These are phyloP conservation scores for Solanum raphanifolium DNA, from an alignment of 257 asterid genomes.

Conservation along the genomic window DNA sequence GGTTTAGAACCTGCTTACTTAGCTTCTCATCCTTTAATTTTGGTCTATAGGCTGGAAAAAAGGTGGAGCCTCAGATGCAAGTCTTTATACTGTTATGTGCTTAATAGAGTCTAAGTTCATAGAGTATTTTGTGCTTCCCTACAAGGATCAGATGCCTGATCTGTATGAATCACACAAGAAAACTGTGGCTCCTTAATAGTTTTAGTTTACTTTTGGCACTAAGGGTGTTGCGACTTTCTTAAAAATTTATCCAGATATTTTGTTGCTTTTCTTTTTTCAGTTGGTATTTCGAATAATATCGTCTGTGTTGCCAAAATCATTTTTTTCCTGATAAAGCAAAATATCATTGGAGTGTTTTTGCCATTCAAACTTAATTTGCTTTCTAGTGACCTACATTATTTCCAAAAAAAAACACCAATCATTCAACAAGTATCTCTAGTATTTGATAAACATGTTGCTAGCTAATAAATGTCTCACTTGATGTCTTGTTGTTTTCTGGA, in stretches of 20 bases:
- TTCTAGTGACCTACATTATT: neutral
- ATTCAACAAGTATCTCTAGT: neutral
- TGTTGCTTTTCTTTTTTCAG: no score
- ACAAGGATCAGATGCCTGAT: conserved; percentile 4
- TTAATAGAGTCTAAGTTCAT: neutral
- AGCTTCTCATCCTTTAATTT: neutral
- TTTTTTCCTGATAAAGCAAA: neutral
- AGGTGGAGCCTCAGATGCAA: conserved; percentile 1
- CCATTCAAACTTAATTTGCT: neutral
- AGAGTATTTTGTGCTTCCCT: neutral
- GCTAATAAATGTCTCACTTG: neutral
- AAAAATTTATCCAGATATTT: no score
- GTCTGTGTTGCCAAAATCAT: neutral
- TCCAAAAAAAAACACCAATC: neutral
- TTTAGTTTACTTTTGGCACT: neutral
- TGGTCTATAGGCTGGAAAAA: conserved; percentile 1
- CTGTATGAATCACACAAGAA: neutral
- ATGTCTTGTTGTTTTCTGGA: neutral
- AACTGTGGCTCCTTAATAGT: neutral
- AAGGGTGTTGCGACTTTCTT: neutral
- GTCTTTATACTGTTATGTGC: neutral
- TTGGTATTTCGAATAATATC: no score
- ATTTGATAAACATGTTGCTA: neutral
- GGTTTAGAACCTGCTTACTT: neutral
- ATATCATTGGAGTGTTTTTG: neutral